Evolutionary conservation across 129 eudicot species (phyloP), one percentile per base, ranked within the genome.

Genomic region (Flaveria robusta): DNA sequence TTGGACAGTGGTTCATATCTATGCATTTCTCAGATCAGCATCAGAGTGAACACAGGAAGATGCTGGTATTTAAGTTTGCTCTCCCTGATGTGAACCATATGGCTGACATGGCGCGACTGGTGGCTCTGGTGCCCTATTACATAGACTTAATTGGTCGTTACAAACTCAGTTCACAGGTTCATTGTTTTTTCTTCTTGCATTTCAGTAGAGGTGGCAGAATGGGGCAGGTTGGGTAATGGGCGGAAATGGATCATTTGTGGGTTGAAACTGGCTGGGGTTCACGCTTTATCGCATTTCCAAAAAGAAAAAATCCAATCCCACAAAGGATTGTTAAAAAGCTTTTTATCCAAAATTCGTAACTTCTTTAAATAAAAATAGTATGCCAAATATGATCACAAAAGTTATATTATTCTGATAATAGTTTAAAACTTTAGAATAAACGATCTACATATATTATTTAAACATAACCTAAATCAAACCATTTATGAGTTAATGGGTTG

Each of bases 21-120:
- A 82, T 91, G 97, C 97, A 91, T 79, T 84, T 91, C 74, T 91
- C 97, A 70, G 97, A 91, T 85, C 91, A 88, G 77, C 89, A 91
- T 59, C 59, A 74, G 60, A 88, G 93, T 56, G 51, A 83, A 11
- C 83, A 81, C 74, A 88, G 77, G 78, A 91, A 91, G 89, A 85
- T 75, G 81, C 77, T 91, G 86, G 80, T 91, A 73, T 88, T 91
- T 52, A 91, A 86, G 88, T 91, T 91, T 86, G 87, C 97, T 74
- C 83, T 91, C n/a, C 97, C 97, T 62, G 79, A 83, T 77, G 86
- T 72, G 37, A 81, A 81, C 13, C 71, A 85, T 67, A 91, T 91
- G 90, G 83, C 87, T 76, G 97, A 88, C 79, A 91, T 91, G 91
- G 78, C 94, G 4, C 83, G 90, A 18, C 79, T 91, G 83, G 94